Conservation (phyloP, 352 stramenopile species). For the Nothophytophthora sp. region DNA sequence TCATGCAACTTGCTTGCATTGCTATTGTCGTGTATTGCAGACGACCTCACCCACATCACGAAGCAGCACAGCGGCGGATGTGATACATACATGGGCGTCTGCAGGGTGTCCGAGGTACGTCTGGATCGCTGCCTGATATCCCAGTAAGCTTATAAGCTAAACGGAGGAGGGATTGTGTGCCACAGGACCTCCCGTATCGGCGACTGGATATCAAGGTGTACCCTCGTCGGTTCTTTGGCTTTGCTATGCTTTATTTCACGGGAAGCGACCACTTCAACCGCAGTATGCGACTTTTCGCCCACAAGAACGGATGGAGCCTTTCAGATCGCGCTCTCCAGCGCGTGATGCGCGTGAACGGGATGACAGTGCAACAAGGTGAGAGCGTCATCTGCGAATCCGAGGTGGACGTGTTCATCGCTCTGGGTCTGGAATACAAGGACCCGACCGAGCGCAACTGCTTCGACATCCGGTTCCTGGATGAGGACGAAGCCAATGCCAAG, state of each 20-base stretch:
- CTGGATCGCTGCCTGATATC: neutral
- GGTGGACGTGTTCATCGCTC: constrained; percentile 83
- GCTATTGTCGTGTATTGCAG: constrained; percentile 16
- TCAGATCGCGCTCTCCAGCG: constrained; percentile 72
- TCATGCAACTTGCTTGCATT: no score
- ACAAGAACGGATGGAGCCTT: constrained; percentile 78
- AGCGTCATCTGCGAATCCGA: constrained; percentile 80
- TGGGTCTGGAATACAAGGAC: constrained; percentile 86
- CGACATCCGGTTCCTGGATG: constrained; percentile 79
- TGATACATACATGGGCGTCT: constrained; percentile 90
- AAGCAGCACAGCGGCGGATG: constrained; percentile 56
- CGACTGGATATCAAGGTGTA: constrained; percentile 90
- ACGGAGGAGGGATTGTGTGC: no score
- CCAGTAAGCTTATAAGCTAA: neutral
- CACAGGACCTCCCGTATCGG: constrained; percentile 50
- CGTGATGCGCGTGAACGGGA: constrained; percentile 54
- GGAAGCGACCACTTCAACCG: constrained; percentile 92
- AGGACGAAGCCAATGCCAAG: constrained; percentile 70
- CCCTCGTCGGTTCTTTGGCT: constrained; percentile 73
- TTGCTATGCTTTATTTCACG: constrained; percentile 91
- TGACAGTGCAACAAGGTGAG: constrained; percentile 63
- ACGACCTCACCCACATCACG: constrained; percentile 68
- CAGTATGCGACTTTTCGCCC: constrained; percentile 81
- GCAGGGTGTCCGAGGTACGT: constrained; percentile 54
- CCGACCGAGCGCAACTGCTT: constrained; percentile 78